Percentiles rank a stretch among this genome's conserved stretches.
Evolutionary conservation across 495 filamentous ascomycete species (phyloP).

Genomic region (Aspergillus sclerotiicarbonarius): DNA sequence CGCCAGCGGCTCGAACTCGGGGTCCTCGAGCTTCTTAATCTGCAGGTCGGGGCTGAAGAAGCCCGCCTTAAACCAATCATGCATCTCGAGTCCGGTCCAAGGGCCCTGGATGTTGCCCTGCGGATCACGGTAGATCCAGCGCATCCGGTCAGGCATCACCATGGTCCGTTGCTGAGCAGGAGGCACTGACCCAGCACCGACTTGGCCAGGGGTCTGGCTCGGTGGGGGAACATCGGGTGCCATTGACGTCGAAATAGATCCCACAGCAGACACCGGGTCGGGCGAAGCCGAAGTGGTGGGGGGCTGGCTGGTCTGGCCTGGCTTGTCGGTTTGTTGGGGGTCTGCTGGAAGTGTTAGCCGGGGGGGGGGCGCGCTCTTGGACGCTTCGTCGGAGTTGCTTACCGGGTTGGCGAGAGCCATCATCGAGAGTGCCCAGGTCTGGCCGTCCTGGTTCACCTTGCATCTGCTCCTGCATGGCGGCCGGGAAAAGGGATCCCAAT

Average conservation of each 20-base stretch:
- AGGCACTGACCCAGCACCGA: slow-evolving; percentile 55
- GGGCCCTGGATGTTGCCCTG: slow-evolving; percentile 89
- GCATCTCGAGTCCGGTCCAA: slow-evolving; percentile 96
- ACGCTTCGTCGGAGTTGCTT: slow-evolving; percentile 5
- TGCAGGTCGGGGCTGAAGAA: slow-evolving; percentile 94
- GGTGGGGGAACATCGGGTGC: slow-evolving; percentile 28
- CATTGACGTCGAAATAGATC: slow-evolving; percentile 38
- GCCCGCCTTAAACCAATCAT: slow-evolving; percentile 98
- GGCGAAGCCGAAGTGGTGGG: slow-evolving; percentile 39
- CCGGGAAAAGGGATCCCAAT: slow-evolving; percentile 81
- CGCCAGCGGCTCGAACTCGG: slow-evolving; percentile 93
- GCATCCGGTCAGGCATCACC: slow-evolving; percentile 99
- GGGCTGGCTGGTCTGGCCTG: slow-evolving; percentile 28
- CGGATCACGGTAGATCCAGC: slow-evolving; percentile 97
- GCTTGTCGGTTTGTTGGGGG: slow-evolving; percentile 26
- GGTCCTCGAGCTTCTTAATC: slow-evolving; percentile 90
- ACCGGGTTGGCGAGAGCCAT: slow-evolving; percentile 28
- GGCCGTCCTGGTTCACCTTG: slow-evolving; percentile 50
- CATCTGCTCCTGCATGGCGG: slow-evolving; percentile 87
- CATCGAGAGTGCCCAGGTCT: slow-evolving; percentile 53
- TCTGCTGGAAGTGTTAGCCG: slow-evolving; percentile 14
- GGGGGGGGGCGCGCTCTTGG: no score
- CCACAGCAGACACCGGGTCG: slow-evolving; percentile 43
- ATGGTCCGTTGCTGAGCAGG: slow-evolving; percentile 77
- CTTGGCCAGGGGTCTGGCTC: slow-evolving; percentile 32